These are phyloP conservation scores for peach (Prunus persica) DNA, from an alignment of 306 rosid genomes.

Conservation along the genomic window DNA sequence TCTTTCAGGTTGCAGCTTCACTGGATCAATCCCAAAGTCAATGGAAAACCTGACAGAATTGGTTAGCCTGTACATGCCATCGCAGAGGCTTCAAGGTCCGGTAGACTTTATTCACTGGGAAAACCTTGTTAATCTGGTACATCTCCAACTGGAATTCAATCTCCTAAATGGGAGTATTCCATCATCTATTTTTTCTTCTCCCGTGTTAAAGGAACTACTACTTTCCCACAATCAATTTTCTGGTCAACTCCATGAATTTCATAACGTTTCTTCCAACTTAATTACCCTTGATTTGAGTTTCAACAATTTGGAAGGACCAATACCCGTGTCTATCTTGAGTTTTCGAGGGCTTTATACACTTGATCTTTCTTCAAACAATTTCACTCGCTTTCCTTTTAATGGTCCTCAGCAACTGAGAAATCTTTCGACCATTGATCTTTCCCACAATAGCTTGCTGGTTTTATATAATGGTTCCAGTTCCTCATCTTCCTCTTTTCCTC, in stretches of 20 bases:
- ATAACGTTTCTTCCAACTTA: background rate
- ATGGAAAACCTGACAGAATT: conserved; percentile 19
- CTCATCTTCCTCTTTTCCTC: background rate
- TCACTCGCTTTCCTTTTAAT: conserved; percentile 5
- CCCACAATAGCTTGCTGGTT: conserved; percentile 4
- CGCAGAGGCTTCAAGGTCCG: conserved; percentile 26
- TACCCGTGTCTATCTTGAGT: conserved; percentile 23
- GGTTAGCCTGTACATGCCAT: conserved; percentile 19
- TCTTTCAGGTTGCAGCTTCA: conserved; percentile 15
- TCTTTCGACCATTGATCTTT: conserved; percentile 24
- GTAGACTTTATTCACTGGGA: conserved; percentile 10
- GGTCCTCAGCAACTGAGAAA: background rate
- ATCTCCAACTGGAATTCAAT: conserved; percentile 28
- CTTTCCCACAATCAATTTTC: conserved; percentile 19
- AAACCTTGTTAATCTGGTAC: background rate
- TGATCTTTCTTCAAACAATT: conserved; percentile 24
- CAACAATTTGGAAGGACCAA: conserved; percentile 41
- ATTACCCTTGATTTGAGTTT: conserved; percentile 45
- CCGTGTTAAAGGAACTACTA: conserved; percentile 1
- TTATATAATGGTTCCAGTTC: background rate
- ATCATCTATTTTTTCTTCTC: conserved; percentile 20
- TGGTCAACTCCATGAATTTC: conserved; percentile 10
- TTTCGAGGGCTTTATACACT: conserved; percentile 6
- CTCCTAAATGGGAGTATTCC: conserved; percentile 25
- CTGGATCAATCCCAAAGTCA: conserved; percentile 26